Evolutionary conservation across 139 green algal genomes (phyloP).

Genomic region (Picocystis salinarum): DNA sequence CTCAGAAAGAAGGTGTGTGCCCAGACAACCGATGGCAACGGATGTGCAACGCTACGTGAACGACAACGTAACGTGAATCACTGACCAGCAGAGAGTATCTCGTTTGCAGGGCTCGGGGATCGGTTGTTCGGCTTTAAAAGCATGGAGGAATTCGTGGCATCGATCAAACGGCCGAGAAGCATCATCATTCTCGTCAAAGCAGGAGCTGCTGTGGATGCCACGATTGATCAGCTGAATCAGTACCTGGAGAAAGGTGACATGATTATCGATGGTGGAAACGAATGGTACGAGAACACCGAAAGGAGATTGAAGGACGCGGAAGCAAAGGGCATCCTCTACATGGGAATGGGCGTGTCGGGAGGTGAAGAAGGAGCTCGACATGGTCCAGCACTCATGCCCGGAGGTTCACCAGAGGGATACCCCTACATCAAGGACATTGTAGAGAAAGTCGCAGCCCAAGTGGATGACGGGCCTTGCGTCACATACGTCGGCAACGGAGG

Average conservation of each 20-base stretch:
- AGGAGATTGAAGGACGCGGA: constrained; percentile 43
- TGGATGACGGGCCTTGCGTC: constrained; percentile 83
- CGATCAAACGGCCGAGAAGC: constrained; percentile 22
- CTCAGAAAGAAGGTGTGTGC: constrained; percentile 65
- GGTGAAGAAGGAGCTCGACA: constrained; percentile 90
- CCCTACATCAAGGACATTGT: constrained; percentile 67
- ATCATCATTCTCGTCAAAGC: constrained; percentile 98
- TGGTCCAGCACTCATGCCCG: constrained; percentile 79
- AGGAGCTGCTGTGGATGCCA: constrained; percentile 81
- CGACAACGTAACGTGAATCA: neutral
- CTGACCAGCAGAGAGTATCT: too few relatives aligned
- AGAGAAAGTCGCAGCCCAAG: constrained; percentile 83
- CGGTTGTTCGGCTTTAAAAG: constrained; percentile 76
- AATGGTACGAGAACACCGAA: constrained; percentile 99
- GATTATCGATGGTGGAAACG: constrained; percentile 78
- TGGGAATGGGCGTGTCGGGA: constrained; percentile 96
- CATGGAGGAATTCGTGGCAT: constrained; percentile 73
- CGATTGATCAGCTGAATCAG: constrained; percentile 64
- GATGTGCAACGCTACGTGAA: neutral
- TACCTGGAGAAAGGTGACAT: constrained; percentile 86
- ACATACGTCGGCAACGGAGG: constrained; percentile 78
- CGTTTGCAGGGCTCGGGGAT: constrained; percentile 45
- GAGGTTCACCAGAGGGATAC: constrained; percentile 73
- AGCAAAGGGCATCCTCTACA: constrained; percentile 72
- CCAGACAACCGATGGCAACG: neutral